phyloP scores from a whole-genome alignment of 768 basidiomycete species.

The Hericium rajendrae region DNA sequence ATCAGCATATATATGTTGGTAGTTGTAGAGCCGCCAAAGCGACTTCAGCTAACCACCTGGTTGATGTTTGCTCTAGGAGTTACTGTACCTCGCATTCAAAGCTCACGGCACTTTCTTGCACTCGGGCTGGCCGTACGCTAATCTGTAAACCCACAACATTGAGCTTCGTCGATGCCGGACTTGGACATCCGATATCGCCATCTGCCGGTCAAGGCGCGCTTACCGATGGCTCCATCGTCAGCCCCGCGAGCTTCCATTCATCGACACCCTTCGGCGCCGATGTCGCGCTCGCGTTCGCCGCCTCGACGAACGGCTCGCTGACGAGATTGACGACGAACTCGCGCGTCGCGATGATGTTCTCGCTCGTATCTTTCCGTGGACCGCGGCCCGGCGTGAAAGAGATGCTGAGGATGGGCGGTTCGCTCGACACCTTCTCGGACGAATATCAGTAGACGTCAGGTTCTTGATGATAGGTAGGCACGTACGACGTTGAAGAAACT shows the following conservation, averaged over 20 bases:
- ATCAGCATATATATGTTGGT: conserved; percentile 36
- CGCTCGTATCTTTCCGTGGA: conserved; percentile 48
- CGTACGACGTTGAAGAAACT: conserved; percentile 22
- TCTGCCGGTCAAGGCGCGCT: conserved; percentile 16
- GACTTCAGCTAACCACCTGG: neutral
- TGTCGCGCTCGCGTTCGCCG: conserved; percentile 45
- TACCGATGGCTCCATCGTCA: conserved; percentile 45
- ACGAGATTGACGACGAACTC: conserved; percentile 69
- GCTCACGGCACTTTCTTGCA: conserved; percentile 47
- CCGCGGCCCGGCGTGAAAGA: conserved; percentile 39
- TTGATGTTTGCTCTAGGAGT: conserved; percentile 12
- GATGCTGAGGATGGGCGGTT: conserved; percentile 58
- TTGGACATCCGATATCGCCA: neutral
- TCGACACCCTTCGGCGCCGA: conserved; percentile 43
- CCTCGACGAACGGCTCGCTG: conserved; percentile 53
- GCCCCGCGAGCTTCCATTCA: conserved; percentile 55
- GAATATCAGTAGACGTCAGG: conserved; percentile 3
- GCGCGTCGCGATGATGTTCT: conserved; percentile 54
- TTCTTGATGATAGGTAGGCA: neutral
- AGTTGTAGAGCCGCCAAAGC: conserved; percentile 34
- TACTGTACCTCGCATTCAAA: conserved; percentile 49
- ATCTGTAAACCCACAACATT: neutral
- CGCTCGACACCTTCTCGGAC: conserved; percentile 39
- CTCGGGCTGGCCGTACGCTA: conserved; percentile 40
- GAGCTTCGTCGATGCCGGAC: too few species aligned